A percentile compares a stretch with the other conserved stretches of the same genome.
Evolutionary conservation across 331 rosid species (phyloP).

Genomic region (Cydonia oblonga): DNA sequence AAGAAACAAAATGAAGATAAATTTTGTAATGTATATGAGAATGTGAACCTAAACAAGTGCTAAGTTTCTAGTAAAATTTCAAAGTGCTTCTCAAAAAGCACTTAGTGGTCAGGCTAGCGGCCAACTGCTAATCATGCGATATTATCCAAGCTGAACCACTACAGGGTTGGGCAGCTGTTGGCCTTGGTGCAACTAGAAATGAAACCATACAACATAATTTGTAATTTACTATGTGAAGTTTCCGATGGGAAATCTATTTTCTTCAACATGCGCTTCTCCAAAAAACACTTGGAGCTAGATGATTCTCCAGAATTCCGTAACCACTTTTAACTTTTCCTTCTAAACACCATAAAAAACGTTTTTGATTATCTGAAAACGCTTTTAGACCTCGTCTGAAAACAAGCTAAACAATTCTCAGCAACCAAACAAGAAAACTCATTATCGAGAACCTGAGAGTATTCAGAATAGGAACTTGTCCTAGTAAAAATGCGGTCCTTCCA

Average conservation of each 20-base stretch:
- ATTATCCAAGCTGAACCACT: background rate
- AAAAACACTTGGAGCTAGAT: background rate
- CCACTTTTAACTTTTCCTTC: background rate
- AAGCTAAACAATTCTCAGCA: background rate
- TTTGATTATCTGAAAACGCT: background rate
- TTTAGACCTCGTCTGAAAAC: background rate
- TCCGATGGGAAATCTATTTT: background rate
- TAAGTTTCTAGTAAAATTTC: background rate
- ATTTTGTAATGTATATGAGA: background rate
- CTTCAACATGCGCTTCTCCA: background rate
- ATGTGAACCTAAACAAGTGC: background rate
- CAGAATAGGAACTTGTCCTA: background rate
- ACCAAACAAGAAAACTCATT: background rate
- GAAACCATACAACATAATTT: background rate
- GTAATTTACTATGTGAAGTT: background rate
- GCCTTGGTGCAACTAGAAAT: background rate
- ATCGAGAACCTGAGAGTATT: background rate
- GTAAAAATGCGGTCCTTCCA: background rate
- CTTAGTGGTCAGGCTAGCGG: background rate
- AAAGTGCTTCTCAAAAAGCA: background rate
- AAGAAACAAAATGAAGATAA: background rate
- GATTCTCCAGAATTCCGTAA: no score
- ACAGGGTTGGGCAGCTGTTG: background rate
- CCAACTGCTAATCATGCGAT: background rate
- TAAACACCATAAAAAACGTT: background rate